Percentiles rank a stretch among this genome's conserved stretches.
phyloP scores from a whole-genome alignment of 352 stramenopile species.

The Phytopythium vexans region DNA sequence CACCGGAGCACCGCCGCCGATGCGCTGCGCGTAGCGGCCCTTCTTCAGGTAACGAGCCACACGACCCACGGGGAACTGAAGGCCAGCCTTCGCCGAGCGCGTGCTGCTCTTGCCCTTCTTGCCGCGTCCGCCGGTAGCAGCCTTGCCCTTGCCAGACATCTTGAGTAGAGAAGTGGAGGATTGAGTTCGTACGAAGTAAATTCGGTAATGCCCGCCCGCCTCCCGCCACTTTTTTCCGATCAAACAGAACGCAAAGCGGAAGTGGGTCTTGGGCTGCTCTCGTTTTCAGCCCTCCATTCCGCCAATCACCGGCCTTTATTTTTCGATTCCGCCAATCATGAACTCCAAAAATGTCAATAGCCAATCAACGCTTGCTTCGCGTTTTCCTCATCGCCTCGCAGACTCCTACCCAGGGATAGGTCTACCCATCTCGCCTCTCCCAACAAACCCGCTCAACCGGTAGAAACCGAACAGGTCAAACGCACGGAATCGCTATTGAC shows the following conservation, averaged over 20 bases:
- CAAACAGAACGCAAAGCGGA: constrained; percentile 5
- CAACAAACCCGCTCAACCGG: no score
- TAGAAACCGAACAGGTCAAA: no score
- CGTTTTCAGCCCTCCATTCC: no score
- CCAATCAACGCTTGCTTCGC: constrained; percentile 16
- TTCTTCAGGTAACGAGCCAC: constrained; percentile 93
- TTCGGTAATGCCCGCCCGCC: constrained; percentile 36
- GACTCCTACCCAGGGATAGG: constrained; percentile 13
- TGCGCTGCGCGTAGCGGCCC: constrained; percentile 89
- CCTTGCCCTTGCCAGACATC: constrained; percentile 82
- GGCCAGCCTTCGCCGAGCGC: constrained; percentile 88
- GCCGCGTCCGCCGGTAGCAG: constrained; percentile 62
- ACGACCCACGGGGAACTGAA: constrained; percentile 95
- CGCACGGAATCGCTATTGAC: no score
- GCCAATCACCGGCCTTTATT: no score
- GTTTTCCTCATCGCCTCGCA: constrained; percentile 7
- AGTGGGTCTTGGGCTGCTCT: no score
- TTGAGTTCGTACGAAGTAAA: constrained; percentile 39
- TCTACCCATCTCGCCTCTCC: no score
- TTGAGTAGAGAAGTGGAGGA: constrained; percentile 21
- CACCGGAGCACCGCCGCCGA: constrained; percentile 91
- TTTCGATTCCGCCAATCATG: no score
- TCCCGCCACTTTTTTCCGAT: no score
- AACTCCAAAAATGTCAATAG: no score
- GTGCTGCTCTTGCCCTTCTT: constrained; percentile 68